These are phyloP conservation scores for Apophysomyces variabilis DNA, from an alignment of 371 early-diverging fungal species.

Conservation along the genomic window DNA sequence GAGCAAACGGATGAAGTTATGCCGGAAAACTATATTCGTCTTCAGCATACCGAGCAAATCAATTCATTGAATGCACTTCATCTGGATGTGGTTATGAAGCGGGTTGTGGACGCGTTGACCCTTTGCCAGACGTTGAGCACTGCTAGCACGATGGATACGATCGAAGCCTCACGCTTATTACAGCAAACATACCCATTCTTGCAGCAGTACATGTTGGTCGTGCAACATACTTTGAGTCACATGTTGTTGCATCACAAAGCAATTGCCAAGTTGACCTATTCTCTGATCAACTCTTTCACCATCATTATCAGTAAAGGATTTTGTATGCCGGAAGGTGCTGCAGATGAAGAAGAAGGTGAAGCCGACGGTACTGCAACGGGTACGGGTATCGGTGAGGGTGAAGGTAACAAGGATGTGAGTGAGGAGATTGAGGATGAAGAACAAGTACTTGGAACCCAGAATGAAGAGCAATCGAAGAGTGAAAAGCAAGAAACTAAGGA, in stretches of 20 bases:
- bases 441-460: constrained; percentile 88
- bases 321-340: constrained; percentile 76
- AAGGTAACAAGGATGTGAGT: constrained; percentile 94
- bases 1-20: constrained; percentile 59
- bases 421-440: constrained; percentile 97
- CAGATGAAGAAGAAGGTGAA: constrained; percentile 66
- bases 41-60: constrained; percentile 35
- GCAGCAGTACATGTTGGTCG: constrained; percentile 69
- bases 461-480: constrained; percentile 69
- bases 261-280: constrained; percentile 67
- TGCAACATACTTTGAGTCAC: constrained; percentile 63
- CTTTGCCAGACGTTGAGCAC: background rate
- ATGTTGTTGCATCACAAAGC: constrained; percentile 73
- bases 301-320: constrained; percentile 83
- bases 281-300: constrained; percentile 73
- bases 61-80: constrained; percentile 38
- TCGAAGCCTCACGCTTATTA: constrained; percentile 37
- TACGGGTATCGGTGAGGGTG: constrained; percentile 96
- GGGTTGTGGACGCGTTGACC: constrained; percentile 38
- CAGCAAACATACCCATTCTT: constrained; percentile 65
- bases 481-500: constrained; percentile 69
- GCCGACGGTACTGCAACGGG: constrained; percentile 74
- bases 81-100: constrained; percentile 42
- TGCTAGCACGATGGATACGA: background rate
- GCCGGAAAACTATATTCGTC: constrained; percentile 55